Percentiles rank a stretch among this genome's conserved stretches.
Conservation (phyloP, 2,329 filamentous ascomycete species). For the Stemphylium beticola region DNA sequence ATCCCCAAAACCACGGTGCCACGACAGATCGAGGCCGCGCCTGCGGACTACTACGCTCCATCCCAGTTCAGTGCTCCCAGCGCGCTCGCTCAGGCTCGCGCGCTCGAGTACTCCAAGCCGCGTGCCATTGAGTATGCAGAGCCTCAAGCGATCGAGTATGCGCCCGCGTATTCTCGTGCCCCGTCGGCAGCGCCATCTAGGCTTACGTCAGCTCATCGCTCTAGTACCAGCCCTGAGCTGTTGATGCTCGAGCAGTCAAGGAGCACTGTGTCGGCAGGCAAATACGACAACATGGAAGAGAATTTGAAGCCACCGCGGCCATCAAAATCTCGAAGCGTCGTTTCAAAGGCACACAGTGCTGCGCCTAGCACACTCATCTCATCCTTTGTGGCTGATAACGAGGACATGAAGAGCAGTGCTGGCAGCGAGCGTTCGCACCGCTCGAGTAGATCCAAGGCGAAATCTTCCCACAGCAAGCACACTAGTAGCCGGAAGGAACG, state of each 20-base stretch:
- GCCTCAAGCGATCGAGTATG: conserved; percentile 43
- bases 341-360: conserved; percentile 12
- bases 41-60: conserved; percentile 44
- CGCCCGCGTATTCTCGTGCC: conserved; percentile 39
- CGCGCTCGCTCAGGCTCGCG: conserved; percentile 1
- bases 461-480: conserved; percentile 38
- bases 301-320: conserved; percentile 12
- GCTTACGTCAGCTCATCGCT: conserved; percentile 34
- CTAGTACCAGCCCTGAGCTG: conserved; percentile 40
- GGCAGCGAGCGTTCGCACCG: conserved; percentile 44
- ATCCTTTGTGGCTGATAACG: conserved; percentile 45
- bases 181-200: conserved; percentile 33
- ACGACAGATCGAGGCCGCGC: conserved; percentile 50
- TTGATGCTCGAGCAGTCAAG: conserved; percentile 30
- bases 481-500: conserved; percentile 31
- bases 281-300: conserved; percentile 22
- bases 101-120: background rate
- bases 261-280: conserved; percentile 24
- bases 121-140: conserved; percentile 8
- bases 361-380: conserved; percentile 46
- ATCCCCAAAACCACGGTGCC: conserved; percentile 23
- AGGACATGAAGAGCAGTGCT: conserved; percentile 33
- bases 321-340: conserved; percentile 18
- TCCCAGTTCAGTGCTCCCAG: conserved; percentile 38
- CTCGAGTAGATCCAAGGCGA: conserved; percentile 43